Conservation (phyloP, 1,284 basidiomycete species). For the Puccinia coronata region DNA sequence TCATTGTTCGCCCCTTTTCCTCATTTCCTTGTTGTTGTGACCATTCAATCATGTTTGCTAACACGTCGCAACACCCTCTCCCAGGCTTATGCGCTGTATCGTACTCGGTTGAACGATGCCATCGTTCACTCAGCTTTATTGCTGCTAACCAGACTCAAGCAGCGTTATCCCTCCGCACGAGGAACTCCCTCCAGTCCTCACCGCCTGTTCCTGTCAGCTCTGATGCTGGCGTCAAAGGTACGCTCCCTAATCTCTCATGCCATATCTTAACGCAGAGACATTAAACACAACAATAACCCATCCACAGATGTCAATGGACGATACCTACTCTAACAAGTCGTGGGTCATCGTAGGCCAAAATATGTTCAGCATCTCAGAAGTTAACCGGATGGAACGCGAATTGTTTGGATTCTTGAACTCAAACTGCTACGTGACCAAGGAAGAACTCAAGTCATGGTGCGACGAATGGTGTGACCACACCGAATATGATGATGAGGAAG, state of each 20-base stretch:
- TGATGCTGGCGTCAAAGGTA: conserved; percentile 88
- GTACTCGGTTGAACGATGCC: conserved; percentile 76
- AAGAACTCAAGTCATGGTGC: conserved; percentile 33
- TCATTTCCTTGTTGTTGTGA: background rate
- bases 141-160: conserved; percentile 81
- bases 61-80: conserved; percentile 63
- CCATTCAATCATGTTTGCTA: background rate
- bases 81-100: conserved; percentile 84
- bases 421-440: conserved; percentile 39
- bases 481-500: conserved; percentile 10
- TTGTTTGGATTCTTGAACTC: conserved; percentile 37
- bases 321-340: conserved; percentile 86
- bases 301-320: conserved; percentile 74
- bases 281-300: conserved; percentile 31
- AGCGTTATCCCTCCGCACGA: conserved; percentile 83
- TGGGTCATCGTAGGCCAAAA: conserved; percentile 91
- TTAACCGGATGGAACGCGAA: conserved; percentile 64
- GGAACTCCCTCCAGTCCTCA: conserved; percentile 78
- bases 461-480: conserved; percentile 27
- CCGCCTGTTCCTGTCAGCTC: conserved; percentile 84
- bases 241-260: conserved; percentile 48
- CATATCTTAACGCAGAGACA: background rate
- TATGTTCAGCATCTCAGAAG: conserved; percentile 83
- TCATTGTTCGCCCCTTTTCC: conserved; percentile 55
- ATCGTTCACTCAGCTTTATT: conserved; percentile 84